Base-by-base conservation (phyloP, 805 yeast genomes). In the Millerozyma acaciae region DNA sequence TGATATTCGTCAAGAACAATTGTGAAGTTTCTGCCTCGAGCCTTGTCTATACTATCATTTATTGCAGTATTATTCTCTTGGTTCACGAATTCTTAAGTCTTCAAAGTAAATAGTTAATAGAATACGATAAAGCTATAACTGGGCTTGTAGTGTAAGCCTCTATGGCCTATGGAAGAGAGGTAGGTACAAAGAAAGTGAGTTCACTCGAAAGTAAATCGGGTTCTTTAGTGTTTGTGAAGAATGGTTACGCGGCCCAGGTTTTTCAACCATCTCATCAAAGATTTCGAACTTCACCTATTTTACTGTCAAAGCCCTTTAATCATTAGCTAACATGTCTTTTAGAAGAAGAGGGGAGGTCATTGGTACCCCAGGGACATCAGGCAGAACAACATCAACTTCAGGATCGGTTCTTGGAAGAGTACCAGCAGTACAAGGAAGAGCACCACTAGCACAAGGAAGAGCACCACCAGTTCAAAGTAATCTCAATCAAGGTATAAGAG, bases 291-390 rank as follows among this genome's bases (percentile, higher is more conserved):
- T 26, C 15, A 16, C 7, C 17, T 26, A 26, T 26, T n/a, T n/a
- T 15, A 23, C 26, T 23, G 13, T 15, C 26, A 6, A 23, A n/a
- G 10, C 22, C 12, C 26, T n/a, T 23, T 15, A 10, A 23, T 23
- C 7, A 23, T 23, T n/a, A 23, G 10, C 7, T 23, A 7, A 23
- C 13, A 23, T 66, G 72, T 65, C 70, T 13, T 66, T 66, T 39
- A 54, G 70, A 41, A 64, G 60, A 42, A 56, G 72, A 55, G 49
- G 66, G 30, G 72, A 66, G 30, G 56, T 60, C 3, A 55, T 65
- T 16, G 57, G 56, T 6, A 38, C 8, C 23, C 19, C 28, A 21
- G 16, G 29, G 12, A 35, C 26, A 6, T 35, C 42, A 8, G 37
- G 25, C 14, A 33, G 33, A 20, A 15, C 32, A 16, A 14, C 32